Evolutionary conservation across 352 stramenopile genomes (phyloP), one percentile per base, ranked within the genome.

Genomic region (Pythium volutum): DNA sequence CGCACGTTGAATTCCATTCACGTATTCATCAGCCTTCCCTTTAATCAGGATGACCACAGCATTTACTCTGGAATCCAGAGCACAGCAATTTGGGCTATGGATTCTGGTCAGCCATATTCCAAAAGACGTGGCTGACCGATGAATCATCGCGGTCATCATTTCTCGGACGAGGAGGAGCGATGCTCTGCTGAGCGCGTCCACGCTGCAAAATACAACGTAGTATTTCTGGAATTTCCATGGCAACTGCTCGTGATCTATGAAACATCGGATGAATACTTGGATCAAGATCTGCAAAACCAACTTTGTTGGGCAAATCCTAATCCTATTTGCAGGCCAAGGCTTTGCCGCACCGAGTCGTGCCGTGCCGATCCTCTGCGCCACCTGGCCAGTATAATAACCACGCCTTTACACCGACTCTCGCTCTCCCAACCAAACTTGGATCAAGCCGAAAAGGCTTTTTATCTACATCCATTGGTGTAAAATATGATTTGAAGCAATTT

Each of bases 321-420:
- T 36, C 31, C 31, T 15, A 36, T 36, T 43, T 43, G 6, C n/a
- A 22, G 14, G 36, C 6, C 36, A 10, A 43, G 8, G 47, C 29
- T 54, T 54, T 39, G 27, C 47, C 27, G 29, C 47, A 42, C 29
- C 29, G 47, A 54, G 27, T 36, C 31, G 18, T 14, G 15, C 6
- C 36, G 3, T 48, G 20, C 16, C 18, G 38, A 27, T 59, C 59
- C 26, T 3, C 41, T 29, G 20, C 27, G 27, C 59, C 59, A 66
- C 57, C 50, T 66, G 59, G 58, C 20, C 25, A n/a, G n/a, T n/a
- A n/a, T n/a, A n/a, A n/a, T n/a, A n/a, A n/a, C n/a, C n/a, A 39
- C 39, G 27, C 53, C 33, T 64, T 36, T 64, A 50, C 56, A 49
- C 56, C 33, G 46, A 64, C 56, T 64, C 56, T 64, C 47, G 31